Evolutionary conservation across 148 eudicot species (phyloP).

Genomic region (Fagopyrum esculentum): DNA sequence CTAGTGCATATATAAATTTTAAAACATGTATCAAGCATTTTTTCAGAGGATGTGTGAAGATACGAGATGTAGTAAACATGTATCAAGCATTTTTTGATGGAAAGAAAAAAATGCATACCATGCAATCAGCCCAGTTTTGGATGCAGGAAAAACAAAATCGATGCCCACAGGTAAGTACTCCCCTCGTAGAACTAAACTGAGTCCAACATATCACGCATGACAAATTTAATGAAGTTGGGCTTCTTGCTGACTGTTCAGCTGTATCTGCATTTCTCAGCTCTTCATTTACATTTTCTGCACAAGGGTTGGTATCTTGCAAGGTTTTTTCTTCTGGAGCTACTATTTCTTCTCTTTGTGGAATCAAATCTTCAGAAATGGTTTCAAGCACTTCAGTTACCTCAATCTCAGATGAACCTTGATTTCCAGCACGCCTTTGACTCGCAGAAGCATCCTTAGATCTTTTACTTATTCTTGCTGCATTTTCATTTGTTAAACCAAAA

Average conservation of each 20-base stretch:
- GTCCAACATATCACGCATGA: slow-evolving; percentile 95
- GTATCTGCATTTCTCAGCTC: slow-evolving; percentile 7
- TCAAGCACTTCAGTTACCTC: slow-evolving; percentile 16
- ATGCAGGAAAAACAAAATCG: slow-evolving; percentile 92
- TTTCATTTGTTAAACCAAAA: slow-evolving; percentile 18
- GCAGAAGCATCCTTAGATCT: slow-evolving; percentile 15
- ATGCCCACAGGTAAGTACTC: slow-evolving; percentile 88
- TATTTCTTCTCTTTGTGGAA: slow-evolving; percentile 17
- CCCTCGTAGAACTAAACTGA: slow-evolving; percentile 69
- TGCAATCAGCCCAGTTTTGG: slow-evolving; percentile 75
- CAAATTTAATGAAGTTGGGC: slow-evolving; percentile 28
- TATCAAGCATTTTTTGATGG: not conserved
- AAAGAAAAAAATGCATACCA: slow-evolving; percentile 35
- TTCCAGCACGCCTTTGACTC: slow-evolving; percentile 16
- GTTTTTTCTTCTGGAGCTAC: slow-evolving; percentile 14
- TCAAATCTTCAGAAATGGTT: slow-evolving; percentile 15
- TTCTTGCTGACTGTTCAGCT: slow-evolving; percentile 21
- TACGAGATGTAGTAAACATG: not conserved
- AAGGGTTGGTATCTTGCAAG: slow-evolving; percentile 18
- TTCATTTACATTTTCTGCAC: slow-evolving; percentile 14
- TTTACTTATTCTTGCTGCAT: slow-evolving; percentile 22
- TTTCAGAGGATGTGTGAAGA: not conserved
- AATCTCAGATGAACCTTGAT: slow-evolving; percentile 16
- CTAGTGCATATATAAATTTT: not conserved
- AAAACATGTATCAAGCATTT: not conserved